Percentiles rank a stretch among this genome's conserved stretches.
These are phyloP conservation scores for Aphanomyces stellatus DNA, from an alignment of 352 stramenopile genomes.

Conservation along the genomic window DNA sequence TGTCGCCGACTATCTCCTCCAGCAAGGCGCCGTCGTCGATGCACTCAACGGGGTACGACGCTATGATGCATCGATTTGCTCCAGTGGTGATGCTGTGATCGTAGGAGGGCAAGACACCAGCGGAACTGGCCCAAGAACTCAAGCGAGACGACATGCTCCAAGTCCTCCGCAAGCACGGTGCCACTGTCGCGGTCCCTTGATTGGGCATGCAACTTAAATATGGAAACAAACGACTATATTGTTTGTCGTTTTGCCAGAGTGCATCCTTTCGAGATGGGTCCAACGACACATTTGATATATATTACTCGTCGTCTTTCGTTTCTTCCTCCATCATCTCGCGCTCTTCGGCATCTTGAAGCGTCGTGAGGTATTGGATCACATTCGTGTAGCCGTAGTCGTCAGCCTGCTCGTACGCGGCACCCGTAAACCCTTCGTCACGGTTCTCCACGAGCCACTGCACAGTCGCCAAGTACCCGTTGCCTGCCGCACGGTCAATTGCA, in stretches of 20 bases:
- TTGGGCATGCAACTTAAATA: too few species aligned
- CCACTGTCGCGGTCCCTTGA: too few species aligned
- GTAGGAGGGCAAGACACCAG: not conserved
- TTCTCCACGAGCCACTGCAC: conserved; percentile 23
- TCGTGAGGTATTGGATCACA: conserved; percentile 18
- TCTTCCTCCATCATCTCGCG: not conserved
- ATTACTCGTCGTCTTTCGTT: not conserved
- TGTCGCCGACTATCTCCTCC: not conserved
- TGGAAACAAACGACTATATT: too few species aligned
- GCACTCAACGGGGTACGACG: not conserved
- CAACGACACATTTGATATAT: too few species aligned
- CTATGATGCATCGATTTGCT: not conserved
- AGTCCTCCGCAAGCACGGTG: not conserved
- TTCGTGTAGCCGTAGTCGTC: conserved; percentile 21
- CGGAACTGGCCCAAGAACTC: not conserved
- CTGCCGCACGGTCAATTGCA: conserved; percentile 16
- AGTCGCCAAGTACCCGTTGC: conserved; percentile 22
- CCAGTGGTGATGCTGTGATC: not conserved
- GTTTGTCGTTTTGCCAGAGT: too few species aligned
- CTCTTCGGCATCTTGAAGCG: conserved; percentile 11
- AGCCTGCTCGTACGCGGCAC: conserved; percentile 16
- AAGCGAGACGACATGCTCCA: not conserved
- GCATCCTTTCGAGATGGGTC: too few species aligned
- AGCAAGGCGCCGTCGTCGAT: not conserved
- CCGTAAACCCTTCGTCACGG: conserved; percentile 16